Base-by-base conservation (phyloP, 805 yeast genomes). In the Wickerhamiella musiphila region DNA sequence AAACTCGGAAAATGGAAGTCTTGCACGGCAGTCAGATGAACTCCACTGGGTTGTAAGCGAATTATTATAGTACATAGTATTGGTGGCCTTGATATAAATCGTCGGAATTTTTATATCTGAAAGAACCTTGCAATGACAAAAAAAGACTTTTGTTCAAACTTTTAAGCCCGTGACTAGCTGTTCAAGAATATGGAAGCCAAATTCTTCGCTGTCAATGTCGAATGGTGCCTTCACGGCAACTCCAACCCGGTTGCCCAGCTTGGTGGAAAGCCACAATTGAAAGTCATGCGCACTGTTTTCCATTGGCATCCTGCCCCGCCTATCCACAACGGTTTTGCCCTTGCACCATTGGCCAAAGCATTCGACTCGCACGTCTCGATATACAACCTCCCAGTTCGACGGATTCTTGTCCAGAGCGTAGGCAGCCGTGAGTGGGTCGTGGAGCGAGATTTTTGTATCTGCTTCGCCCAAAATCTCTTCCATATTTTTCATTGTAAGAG, bases 401-500 rank as follows among this genome's bases (percentile, higher is more conserved):
- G 33, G 33, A 6, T 19, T 28, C 5, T 31, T 31, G 4, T 35
- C 40, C n/a, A 54, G 32, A 6, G 53, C 52, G 34, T 48, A 58
- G 33, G 45, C 54, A 14, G 50, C 44, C 3, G 62, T 55, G 24
- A 58, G 45, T n/a, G 63, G 63, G 35, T 58, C 63, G 30, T 58
- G 63, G 35, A 56, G 35, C 17, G 48, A 39, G 31, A 51, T 32
- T 14, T 28, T 34, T 10, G 44, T 41, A 17, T 39, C 38, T 9
- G 36, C 43, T 15, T 23, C 22, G 28, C 45, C 47, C 4, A 41
- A 34, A 11, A 48, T 39, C 18, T 35, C 23, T 13, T 41, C 44
- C 34, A 42, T 37, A 33, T 40, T 42, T 4, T 34, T 39, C 22
- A 40, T 43, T 10, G 43, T 39, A 27, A 32, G 37, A 15, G 34